Percentiles rank a stretch among this genome's conserved stretches.
Evolutionary conservation across 2,329 filamentous ascomycete species (phyloP).

Genomic region (Cryphonectria japonica): DNA sequence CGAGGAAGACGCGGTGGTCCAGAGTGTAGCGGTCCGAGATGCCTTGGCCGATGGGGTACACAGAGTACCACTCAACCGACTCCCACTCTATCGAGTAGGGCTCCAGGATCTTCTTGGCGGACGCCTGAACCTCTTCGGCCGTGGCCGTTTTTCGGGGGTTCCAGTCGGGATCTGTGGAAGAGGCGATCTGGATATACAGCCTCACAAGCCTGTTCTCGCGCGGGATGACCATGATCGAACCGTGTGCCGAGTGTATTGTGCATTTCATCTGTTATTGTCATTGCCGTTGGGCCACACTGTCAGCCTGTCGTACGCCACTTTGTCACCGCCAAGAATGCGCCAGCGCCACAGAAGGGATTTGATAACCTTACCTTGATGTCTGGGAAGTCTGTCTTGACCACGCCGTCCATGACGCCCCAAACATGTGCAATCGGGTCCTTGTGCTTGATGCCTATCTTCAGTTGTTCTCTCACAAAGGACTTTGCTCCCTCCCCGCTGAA

Average conservation of each 20-base stretch:
- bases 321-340: not conserved
- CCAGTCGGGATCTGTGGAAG: conserved; percentile 64
- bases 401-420: conserved; percentile 78
- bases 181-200: conserved; percentile 70
- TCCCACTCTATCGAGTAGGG: conserved; percentile 72
- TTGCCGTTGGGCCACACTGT: not conserved
- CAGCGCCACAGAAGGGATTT: not conserved
- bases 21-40: conserved; percentile 70
- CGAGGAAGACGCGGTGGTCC: conserved; percentile 72
- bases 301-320: not conserved
- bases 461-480: conserved; percentile 65
- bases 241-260: conserved; percentile 73
- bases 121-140: conserved; percentile 64
- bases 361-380: conserved; percentile 66
- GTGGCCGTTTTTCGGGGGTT: conserved; percentile 66
- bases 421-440: conserved; percentile 72
- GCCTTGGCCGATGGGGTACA: conserved; percentile 77
- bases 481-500: conserved; percentile 73
- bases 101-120: conserved; percentile 66
- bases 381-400: conserved; percentile 73
- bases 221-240: conserved; percentile 81
- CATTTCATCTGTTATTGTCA: conserved; percentile 63
- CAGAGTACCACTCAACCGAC: conserved; percentile 73
- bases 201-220: conserved; percentile 71
- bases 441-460: conserved; percentile 72